These are phyloP conservation scores for Dipsacomyces acuminosporus DNA, from an alignment of 371 early-diverging fungal species.

Conservation along the genomic window DNA sequence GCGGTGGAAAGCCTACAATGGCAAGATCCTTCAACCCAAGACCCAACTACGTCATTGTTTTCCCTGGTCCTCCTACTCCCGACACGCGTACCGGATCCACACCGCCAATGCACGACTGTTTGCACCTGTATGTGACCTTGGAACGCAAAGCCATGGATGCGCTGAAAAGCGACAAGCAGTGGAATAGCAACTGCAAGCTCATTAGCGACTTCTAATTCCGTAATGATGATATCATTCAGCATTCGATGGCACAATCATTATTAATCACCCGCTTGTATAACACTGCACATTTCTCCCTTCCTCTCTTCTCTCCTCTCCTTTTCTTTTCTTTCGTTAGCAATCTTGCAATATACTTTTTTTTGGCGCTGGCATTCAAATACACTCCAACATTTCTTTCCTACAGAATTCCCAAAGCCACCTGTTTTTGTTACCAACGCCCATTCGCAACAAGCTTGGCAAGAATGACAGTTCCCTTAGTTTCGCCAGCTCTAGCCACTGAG, in stretches of 20 bases:
- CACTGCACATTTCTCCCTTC: too few relatives aligned
- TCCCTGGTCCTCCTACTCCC: slow-evolving; percentile 31
- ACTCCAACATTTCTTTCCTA: background rate
- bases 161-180: slow-evolving; percentile 13
- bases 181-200: slow-evolving; percentile 14
- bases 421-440: too few relatives aligned
- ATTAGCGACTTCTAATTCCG: slow-evolving; percentile 12
- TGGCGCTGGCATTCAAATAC: background rate
- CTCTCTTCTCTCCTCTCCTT: background rate
- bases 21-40: slow-evolving; percentile 37
- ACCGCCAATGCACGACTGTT: slow-evolving; percentile 2
- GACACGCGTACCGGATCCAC: background rate
- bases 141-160: slow-evolving; percentile 32
- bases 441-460: too few relatives aligned
- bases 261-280: too few relatives aligned
- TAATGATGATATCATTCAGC: too few relatives aligned
- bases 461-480: background rate
- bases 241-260: too few relatives aligned
- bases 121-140: slow-evolving; percentile 36
- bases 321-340: background rate
- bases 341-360: background rate
- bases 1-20: slow-evolving; percentile 29
- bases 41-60: slow-evolving; percentile 36
- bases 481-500: background rate
- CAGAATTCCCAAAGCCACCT: too few relatives aligned